Percentiles rank a stretch among this genome's conserved stretches.
Conservation (phyloP, 306 rosid species). For the Castanea mollissima region DNA sequence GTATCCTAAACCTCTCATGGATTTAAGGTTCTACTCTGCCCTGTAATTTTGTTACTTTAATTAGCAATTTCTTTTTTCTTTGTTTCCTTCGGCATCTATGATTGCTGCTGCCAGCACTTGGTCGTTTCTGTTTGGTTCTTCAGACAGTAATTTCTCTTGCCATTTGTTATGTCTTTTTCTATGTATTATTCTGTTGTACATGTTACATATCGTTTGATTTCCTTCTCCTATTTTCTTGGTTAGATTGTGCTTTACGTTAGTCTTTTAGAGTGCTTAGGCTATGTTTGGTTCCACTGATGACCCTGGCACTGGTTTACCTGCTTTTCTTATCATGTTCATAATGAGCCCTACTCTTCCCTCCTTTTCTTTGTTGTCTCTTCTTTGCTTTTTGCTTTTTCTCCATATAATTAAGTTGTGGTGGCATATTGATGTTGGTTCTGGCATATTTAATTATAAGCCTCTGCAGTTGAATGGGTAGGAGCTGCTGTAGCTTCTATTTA, state of each 20-base stretch:
- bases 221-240: neutral
- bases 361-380: neutral
- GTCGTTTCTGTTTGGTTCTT: neutral
- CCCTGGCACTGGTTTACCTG: neutral
- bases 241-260: neutral
- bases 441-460: neutral
- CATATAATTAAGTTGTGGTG: neutral
- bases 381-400: neutral
- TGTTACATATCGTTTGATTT: neutral
- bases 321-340: neutral
- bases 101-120: neutral
- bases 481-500: neutral
- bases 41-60: neutral
- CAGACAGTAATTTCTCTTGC: neutral
- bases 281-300: neutral
- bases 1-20: slow-evolving; percentile 98
- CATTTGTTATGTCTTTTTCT: neutral
- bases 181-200: slow-evolving; percentile 2
- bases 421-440: neutral
- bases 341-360: neutral
- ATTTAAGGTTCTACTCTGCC: slow-evolving; percentile 68
- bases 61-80: neutral
- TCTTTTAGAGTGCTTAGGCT: neutral
- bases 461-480: neutral
- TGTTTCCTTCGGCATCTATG: neutral